Conservation (phyloP, 2,329 filamentous ascomycete species). For the Ascosphaera aggregata region DNA sequence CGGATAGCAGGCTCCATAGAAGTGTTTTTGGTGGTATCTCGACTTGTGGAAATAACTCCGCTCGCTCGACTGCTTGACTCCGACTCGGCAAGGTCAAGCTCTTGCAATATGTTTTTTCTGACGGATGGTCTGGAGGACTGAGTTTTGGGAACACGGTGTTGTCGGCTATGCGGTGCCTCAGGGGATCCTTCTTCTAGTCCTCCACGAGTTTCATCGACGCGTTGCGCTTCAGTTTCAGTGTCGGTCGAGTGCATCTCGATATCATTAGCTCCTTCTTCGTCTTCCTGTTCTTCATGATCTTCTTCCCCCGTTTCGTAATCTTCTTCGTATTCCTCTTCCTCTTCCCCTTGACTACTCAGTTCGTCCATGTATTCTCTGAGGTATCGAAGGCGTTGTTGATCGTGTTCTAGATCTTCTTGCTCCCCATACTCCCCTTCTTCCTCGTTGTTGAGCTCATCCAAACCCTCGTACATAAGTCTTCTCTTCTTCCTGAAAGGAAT, state of each 20-base stretch:
- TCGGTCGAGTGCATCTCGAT: background rate
- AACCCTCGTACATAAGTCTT: conserved; percentile 21
- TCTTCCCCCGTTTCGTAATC: conserved; percentile 10
- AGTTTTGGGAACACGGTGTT: too few species aligned
- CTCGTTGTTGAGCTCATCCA: conserved; percentile 9
- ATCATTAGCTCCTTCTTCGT: conserved; percentile 16
- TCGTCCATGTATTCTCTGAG: too few species aligned
- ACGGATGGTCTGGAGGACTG: too few species aligned
- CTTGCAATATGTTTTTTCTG: too few species aligned
- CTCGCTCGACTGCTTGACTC: too few species aligned
- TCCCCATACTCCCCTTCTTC: conserved; percentile 11
- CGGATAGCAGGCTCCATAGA: too few species aligned
- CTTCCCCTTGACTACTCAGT: too few species aligned
- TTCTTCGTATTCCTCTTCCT: too few species aligned
- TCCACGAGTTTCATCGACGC: conserved; percentile 22
- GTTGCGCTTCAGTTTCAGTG: conserved; percentile 13
- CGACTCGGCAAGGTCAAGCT: too few species aligned
- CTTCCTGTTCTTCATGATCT: conserved; percentile 13
- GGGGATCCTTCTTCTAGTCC: conserved; percentile 12
- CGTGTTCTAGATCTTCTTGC: conserved; percentile 10
- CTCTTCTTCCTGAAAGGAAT: conserved; percentile 62
- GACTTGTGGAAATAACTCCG: too few species aligned
- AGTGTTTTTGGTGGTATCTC: too few species aligned
- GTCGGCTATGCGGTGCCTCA: conserved; percentile 4
- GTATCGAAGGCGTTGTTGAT: too few species aligned